Base-by-base conservation (phyloP, 169 alveolate species). In the Plasmodium vivax region DNA sequence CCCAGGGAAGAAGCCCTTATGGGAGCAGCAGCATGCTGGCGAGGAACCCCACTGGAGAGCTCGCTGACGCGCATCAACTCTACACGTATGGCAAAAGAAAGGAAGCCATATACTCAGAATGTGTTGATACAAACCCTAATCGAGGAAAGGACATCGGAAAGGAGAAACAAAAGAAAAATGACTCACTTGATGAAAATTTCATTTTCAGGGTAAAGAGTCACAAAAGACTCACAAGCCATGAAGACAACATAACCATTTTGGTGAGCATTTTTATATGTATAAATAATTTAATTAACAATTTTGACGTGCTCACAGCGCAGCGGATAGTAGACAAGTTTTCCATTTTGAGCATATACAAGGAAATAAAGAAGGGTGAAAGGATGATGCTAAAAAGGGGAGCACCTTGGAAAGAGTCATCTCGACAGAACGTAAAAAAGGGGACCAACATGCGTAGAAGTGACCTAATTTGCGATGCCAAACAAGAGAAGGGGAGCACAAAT, bases 181-280 rank as follows among this genome's bases (percentile, higher is more conserved):
- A 7, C 19, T 54, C 23, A 43, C 54, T 8, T 47, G 62, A 19
- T 14, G 43, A 85, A 71, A 73, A 84, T 19, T 85, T 85, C n/a
- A 14, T 85, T 85, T 75, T 85, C 14, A 85, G 71, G n/a, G 77
- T 51, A 27, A 85, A 85, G 62, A 77, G 32, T 51, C 14, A 19
- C 10, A 68, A 84, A 19, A 45, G 30, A 7, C 23, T 27, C 32
- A 36, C 23, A 73, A 30, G 7, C n/a, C 4, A 27, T 72, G 54
- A 32, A 8, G 83, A 41, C 9, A 27, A 68, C 77, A 72, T 71
- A 41, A 84, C 73, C 34, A 9, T 74, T 27, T 68, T 85, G 16
- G 14, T 85, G 38, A 85, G 85, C 85, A 85, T 85, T 75, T 85
- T 85, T 75, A 85, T 85, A 34, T 85, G 93, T 51, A 77, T 85